Percentiles rank a stretch among this genome's conserved stretches.
Evolutionary conservation across 306 rosid genomes (phyloP).

Genomic region (Castanea sativa): DNA sequence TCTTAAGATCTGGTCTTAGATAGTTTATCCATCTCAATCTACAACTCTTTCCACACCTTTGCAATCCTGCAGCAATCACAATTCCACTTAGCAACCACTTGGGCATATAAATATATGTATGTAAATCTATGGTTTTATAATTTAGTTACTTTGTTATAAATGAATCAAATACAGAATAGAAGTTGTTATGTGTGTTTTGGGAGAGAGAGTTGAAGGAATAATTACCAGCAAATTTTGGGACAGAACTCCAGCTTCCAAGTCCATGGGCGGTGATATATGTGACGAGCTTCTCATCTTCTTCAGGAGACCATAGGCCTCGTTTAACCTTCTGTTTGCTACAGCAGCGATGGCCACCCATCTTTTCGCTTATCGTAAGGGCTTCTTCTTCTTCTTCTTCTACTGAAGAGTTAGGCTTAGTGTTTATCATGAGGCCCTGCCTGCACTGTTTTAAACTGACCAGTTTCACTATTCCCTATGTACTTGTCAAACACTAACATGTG

Average conservation of each 20-base stretch:
- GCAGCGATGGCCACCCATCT: conserved; percentile 36
- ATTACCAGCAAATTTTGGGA: conserved; percentile 55
- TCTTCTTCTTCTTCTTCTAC: not conserved
- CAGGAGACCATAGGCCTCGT: conserved; percentile 64
- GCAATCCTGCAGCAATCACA: conserved; percentile 31
- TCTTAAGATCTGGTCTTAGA: conserved; percentile 49
- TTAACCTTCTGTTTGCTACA: conserved; percentile 54
- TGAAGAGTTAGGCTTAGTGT: not conserved
- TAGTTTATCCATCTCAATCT: conserved; percentile 61
- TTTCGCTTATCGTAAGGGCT: not conserved
- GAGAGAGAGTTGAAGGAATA: not conserved
- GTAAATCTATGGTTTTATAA: too few species aligned
- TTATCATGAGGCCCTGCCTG: not conserved
- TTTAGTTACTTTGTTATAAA: too few species aligned
- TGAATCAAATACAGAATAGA: too few species aligned
- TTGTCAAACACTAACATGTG: not conserved
- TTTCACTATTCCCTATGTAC: not conserved
- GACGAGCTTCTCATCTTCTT: conserved; percentile 56
- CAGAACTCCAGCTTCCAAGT: conserved; percentile 61
- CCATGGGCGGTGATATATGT: conserved; percentile 39
- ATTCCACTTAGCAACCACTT: not conserved
- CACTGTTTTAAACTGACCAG: conserved; percentile 4
- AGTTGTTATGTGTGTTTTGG: too few species aligned
- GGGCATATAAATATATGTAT: too few species aligned
- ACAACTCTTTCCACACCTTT: conserved; percentile 58